A percentile compares a stretch with the other conserved stretches of the same genome.
These are phyloP conservation scores for Globisporangium echinulatum DNA, from an alignment of 352 stramenopile genomes.

Conservation along the genomic window DNA sequence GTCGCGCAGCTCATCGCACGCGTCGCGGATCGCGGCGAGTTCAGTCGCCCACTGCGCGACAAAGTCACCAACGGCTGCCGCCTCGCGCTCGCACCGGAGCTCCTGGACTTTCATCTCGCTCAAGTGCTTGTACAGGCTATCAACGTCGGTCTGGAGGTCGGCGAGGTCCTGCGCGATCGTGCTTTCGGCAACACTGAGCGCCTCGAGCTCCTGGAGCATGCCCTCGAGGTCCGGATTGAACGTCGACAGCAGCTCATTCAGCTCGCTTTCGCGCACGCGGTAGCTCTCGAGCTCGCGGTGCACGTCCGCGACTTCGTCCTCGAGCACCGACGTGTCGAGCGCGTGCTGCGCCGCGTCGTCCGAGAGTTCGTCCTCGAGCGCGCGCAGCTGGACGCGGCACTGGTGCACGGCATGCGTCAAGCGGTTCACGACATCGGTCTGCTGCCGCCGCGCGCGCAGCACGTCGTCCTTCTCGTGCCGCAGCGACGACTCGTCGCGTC, in stretches of 20 bases:
- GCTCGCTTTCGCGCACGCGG: constrained; percentile 31
- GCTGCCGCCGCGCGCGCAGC: constrained; percentile 28
- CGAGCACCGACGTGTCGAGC: constrained; percentile 64
- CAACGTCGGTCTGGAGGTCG: constrained; percentile 52
- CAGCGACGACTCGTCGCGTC: constrained; percentile 41
- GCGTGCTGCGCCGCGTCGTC: constrained; percentile 59
- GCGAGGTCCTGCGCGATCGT: constrained; percentile 42
- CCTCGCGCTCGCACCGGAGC: constrained; percentile 55
- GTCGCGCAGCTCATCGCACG: constrained; percentile 50
- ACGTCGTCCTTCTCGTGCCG: constrained; percentile 42
- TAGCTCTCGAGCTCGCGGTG: constrained; percentile 38
- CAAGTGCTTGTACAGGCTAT: constrained; percentile 67
- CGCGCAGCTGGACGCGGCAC: constrained; percentile 40
- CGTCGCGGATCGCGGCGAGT: constrained; percentile 36
- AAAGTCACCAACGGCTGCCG: constrained; percentile 31
- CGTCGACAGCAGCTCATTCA: constrained; percentile 52
- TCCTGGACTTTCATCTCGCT: constrained; percentile 68
- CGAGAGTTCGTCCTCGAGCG: constrained; percentile 62
- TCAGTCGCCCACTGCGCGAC: constrained; percentile 46
- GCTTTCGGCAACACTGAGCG: constrained; percentile 41
- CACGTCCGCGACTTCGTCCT: constrained; percentile 57
- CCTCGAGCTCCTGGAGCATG: constrained; percentile 46
- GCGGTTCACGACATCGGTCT: constrained; percentile 50
- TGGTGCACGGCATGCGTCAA: constrained; percentile 55
- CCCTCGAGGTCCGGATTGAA: constrained; percentile 68